These are phyloP conservation scores for Acer negundo DNA, from an alignment of 345 rosid species.

Conservation along the genomic window DNA sequence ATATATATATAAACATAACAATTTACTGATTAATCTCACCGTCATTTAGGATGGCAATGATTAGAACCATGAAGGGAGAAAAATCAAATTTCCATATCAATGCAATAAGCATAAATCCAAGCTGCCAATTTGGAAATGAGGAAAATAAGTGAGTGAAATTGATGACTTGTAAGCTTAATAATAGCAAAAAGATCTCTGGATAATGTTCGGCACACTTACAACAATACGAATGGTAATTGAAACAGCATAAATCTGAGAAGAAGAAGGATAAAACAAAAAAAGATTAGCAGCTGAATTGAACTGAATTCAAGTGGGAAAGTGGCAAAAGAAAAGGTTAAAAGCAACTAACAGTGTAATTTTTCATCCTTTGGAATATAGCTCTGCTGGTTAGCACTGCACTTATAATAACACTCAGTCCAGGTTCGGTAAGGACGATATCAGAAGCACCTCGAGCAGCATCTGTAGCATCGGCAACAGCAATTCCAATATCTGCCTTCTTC, in stretches of 20 bases:
- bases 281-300: slow-evolving; percentile 9
- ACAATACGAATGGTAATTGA: slow-evolving; percentile 92
- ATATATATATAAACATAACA: not conserved
- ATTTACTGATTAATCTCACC: slow-evolving; percentile 46
- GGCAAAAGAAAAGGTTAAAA: not conserved
- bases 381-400: slow-evolving; percentile 92
- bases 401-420: slow-evolving; percentile 91
- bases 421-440: slow-evolving; percentile 93
- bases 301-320: not conserved
- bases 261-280: not conserved
- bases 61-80: slow-evolving; percentile 88
- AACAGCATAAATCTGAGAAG: slow-evolving; percentile 85
- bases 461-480: slow-evolving; percentile 94
- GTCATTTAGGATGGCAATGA: slow-evolving; percentile 86
- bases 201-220: slow-evolving; percentile 43
- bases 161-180: not conserved
- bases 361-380: slow-evolving; percentile 97
- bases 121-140: slow-evolving; percentile 42
- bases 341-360: slow-evolving; percentile 81
- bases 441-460: slow-evolving; percentile 96
- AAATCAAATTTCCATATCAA: slow-evolving; percentile 89
- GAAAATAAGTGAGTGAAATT: not conserved
- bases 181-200: not conserved
- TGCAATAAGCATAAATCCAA: slow-evolving; percentile 89
- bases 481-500: slow-evolving; percentile 96